These are phyloP conservation scores for Sporothrix curviconia DNA, from an alignment of 2,329 filamentous ascomycete genomes.

Conservation along the genomic window DNA sequence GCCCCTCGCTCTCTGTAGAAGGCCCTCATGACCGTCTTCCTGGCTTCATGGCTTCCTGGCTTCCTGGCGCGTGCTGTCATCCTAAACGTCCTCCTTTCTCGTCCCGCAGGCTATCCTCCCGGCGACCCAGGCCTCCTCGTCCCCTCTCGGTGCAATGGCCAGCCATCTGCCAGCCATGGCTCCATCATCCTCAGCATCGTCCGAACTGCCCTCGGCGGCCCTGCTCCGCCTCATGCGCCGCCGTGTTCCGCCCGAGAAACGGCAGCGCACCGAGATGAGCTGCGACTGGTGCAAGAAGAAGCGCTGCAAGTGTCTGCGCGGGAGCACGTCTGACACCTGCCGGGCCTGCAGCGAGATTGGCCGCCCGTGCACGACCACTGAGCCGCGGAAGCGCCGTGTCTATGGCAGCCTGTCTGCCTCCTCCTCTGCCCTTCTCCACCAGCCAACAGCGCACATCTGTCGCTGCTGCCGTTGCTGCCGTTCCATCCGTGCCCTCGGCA, in stretches of 20 bases:
- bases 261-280: slow-evolving; percentile 21
- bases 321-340: slow-evolving; percentile 17
- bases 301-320: slow-evolving; percentile 21
- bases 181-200: neutral
- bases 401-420: slow-evolving; percentile 15
- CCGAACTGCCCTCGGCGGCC: slow-evolving; percentile 8
- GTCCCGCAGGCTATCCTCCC: neutral
- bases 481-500: neutral
- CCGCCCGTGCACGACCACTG: slow-evolving; percentile 18
- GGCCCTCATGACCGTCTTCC: neutral
- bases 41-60: neutral
- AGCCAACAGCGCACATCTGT: too few relatives aligned
- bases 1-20: neutral
- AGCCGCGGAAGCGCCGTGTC: slow-evolving; percentile 18
- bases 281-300: slow-evolving; percentile 23
- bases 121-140: neutral
- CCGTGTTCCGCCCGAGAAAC: slow-evolving; percentile 20
- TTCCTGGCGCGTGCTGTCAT: neutral
- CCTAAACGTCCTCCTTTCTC: neutral
- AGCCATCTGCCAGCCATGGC: slow-evolving; percentile 1
- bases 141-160: neutral
- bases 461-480: neutral
- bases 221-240: slow-evolving; percentile 20
- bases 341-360: slow-evolving; percentile 19
- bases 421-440: too few relatives aligned